phyloP scores from a whole-genome alignment of 1,284 basidiomycete species.

The Cryptococcus sp. region DNA sequence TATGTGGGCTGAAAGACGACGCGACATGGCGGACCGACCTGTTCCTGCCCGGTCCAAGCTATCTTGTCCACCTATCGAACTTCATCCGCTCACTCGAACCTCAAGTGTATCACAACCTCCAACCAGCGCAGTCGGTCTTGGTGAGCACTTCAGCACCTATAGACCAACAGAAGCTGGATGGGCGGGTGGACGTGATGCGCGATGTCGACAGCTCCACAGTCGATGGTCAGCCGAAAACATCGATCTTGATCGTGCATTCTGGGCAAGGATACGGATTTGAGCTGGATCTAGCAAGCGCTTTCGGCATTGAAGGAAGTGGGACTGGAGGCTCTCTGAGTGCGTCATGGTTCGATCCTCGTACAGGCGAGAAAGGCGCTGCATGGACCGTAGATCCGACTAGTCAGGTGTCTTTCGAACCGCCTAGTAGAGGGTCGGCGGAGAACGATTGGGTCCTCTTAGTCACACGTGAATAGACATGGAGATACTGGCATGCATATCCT shows the following conservation, averaged over 20 bases:
- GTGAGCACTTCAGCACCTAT: slow-evolving; percentile 1
- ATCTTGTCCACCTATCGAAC: slow-evolving; percentile 1
- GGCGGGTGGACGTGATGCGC: slow-evolving; percentile 9
- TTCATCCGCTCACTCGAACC: slow-evolving; percentile 5
- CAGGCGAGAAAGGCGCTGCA: neutral
- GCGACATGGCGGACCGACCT: neutral
- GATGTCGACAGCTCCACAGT: neutral
- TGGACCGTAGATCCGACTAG: neutral
- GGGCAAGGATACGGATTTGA: slow-evolving; percentile 4
- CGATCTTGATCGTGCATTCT: slow-evolving; percentile 2
- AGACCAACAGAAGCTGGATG: slow-evolving; percentile 1
- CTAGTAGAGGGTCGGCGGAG: slow-evolving; percentile 1
- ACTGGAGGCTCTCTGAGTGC: neutral
- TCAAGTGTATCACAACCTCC: slow-evolving; percentile 1
- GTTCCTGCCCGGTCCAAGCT: slow-evolving; percentile 1
- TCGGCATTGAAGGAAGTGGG: neutral
- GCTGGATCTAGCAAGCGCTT: slow-evolving; percentile 1
- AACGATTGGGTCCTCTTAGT: slow-evolving; percentile 9
- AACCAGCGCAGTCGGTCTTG: slow-evolving; percentile 8
- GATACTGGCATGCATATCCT: too few relatives aligned
- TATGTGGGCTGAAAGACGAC: slow-evolving; percentile 3
- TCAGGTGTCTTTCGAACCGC: neutral
- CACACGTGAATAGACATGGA: too few relatives aligned
- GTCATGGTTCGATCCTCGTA: slow-evolving; percentile 4
- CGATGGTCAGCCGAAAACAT: neutral